Conservation (phyloP, 2,329 filamentous ascomycete species). For the Emmonsia crescens region DNA sequence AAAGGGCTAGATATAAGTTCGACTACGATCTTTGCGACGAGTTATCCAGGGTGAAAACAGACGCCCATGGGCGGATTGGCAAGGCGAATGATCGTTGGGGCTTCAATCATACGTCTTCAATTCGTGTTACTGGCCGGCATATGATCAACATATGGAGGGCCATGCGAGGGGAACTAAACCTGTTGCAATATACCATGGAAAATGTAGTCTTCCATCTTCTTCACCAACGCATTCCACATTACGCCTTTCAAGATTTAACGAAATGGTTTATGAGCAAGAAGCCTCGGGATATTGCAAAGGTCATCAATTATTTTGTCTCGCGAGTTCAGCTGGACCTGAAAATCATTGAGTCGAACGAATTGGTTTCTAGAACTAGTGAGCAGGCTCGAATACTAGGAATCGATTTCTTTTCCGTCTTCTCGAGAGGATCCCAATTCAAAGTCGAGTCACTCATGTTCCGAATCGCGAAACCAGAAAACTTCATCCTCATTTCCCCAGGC, state of each 20-base stretch:
- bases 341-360: conserved; percentile 79
- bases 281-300: conserved; percentile 58
- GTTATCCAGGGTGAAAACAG: conserved; percentile 74
- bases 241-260: conserved; percentile 67
- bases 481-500: conserved; percentile 79
- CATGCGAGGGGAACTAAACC: conserved; percentile 83
- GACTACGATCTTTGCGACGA: conserved; percentile 87
- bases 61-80: conserved; percentile 72
- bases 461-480: conserved; percentile 94
- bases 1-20: conserved; percentile 74
- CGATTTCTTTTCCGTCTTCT: conserved; percentile 95
- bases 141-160: conserved; percentile 97
- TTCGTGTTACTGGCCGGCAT: conserved; percentile 84
- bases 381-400: conserved; percentile 87
- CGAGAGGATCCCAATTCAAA: conserved; percentile 92
- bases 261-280: conserved; percentile 65
- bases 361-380: conserved; percentile 81
- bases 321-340: conserved; percentile 76
- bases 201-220: conserved; percentile 89
- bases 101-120: conserved; percentile 84
- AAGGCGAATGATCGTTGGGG: conserved; percentile 87
- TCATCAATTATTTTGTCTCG: conserved; percentile 65
- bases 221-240: conserved; percentile 79
- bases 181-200: conserved; percentile 92
- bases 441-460: conserved; percentile 98